Conservation (phyloP, 2,329 filamentous ascomycete species). For the Penicillium sp. region DNA sequence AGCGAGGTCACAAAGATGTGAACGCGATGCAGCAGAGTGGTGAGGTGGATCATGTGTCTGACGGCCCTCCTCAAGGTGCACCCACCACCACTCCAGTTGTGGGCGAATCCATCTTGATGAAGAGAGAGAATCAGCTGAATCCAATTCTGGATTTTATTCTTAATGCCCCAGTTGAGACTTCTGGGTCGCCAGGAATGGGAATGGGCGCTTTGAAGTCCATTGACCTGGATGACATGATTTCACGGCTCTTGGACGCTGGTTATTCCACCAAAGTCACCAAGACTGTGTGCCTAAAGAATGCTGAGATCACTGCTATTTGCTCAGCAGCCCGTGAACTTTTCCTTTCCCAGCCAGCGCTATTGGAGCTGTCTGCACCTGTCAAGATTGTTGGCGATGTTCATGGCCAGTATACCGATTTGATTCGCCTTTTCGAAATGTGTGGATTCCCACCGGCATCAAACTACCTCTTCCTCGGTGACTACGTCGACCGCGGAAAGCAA, state of each 20-base stretch:
- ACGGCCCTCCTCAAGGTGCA: slow-evolving; percentile 74
- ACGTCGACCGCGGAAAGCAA: slow-evolving; percentile 95
- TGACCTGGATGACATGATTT: slow-evolving; percentile 96
- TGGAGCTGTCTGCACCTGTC: slow-evolving; percentile 91
- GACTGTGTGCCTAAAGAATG: slow-evolving; percentile 94
- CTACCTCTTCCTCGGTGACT: slow-evolving; percentile 92
- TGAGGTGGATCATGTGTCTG: slow-evolving; percentile 92
- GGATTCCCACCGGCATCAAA: slow-evolving; percentile 90
- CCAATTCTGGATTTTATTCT: slow-evolving; percentile 59
- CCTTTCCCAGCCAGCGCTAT: slow-evolving; percentile 82
- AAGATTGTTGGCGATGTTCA: slow-evolving; percentile 98
- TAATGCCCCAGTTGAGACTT: slow-evolving; percentile 41
- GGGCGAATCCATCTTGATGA: slow-evolving; percentile 85
- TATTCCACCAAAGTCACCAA: slow-evolving; percentile 98
- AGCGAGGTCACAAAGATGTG: slow-evolving; percentile 73
- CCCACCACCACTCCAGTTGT: slow-evolving; percentile 65
- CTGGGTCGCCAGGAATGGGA: slow-evolving; percentile 63
- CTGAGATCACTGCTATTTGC: slow-evolving; percentile 93
- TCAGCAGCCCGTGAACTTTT: slow-evolving; percentile 84
- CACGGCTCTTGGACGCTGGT: slow-evolving; percentile 85
- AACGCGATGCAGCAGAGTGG: slow-evolving; percentile 78
- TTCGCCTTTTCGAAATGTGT: slow-evolving; percentile 98
- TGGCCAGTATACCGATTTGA: slow-evolving; percentile 92
- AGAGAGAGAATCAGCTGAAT: slow-evolving; percentile 70
- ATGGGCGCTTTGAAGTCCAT: slow-evolving; percentile 90